Conservation (phyloP, 2,329 filamentous ascomycete genomes). For the Ophioceras dolichostomum region DNA sequence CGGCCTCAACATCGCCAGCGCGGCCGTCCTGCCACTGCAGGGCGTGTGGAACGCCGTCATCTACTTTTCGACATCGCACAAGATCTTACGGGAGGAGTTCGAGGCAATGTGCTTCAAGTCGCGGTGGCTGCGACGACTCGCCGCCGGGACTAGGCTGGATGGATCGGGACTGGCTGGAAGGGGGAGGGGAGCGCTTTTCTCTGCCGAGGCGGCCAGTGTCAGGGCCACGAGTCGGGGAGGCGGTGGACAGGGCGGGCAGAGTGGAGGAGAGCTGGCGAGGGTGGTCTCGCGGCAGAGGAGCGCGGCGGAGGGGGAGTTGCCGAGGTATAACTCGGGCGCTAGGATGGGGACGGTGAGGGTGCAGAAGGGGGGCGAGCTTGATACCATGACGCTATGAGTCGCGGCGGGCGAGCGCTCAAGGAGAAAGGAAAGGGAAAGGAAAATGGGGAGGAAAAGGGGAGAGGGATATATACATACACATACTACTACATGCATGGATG, state of each 20-base stretch:
- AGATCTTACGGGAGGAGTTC: slow-evolving; percentile 18
- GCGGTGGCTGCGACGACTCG: slow-evolving; percentile 5
- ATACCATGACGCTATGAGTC: too few species aligned
- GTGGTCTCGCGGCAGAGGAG: too few species aligned
- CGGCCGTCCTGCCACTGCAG: slow-evolving; percentile 63
- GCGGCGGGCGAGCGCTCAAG: too few species aligned
- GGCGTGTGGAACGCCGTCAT: slow-evolving; percentile 73
- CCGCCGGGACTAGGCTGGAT: not conserved
- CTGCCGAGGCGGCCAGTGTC: not conserved
- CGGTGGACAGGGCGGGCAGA: not conserved
- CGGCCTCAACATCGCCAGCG: slow-evolving; percentile 55
- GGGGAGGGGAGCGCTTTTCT: not conserved
- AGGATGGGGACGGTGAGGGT: slow-evolving; percentile 6
- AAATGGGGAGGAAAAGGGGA: too few species aligned
- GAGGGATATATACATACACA: too few species aligned
- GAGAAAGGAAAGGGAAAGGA: too few species aligned
- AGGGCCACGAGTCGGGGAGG: not conserved
- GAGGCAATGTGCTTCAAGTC: not conserved
- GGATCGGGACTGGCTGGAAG: not conserved
- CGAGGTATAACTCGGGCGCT: slow-evolving; percentile 4
- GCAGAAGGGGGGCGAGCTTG: slow-evolving; percentile 8
- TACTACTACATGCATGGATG: too few species aligned
- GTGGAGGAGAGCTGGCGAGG: not conserved
- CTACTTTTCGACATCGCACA: slow-evolving; percentile 55
- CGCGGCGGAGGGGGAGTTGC: too few species aligned